These are phyloP conservation scores for Phyllosticta citrichinensis DNA, from an alignment of 2,329 filamentous ascomycete species.

Conservation along the genomic window DNA sequence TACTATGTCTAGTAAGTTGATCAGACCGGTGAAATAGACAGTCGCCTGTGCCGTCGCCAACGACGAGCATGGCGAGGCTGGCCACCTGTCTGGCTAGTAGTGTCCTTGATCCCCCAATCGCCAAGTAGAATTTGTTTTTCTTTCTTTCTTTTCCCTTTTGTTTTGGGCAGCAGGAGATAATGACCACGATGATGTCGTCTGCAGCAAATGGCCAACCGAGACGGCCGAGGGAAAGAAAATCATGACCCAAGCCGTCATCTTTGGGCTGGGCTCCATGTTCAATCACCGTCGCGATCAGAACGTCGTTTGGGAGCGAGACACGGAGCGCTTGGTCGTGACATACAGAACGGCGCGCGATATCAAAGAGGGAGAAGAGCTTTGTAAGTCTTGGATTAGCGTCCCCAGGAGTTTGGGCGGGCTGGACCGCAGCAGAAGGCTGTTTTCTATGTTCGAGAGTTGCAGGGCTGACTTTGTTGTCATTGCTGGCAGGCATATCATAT, in stretches of 20 bases:
- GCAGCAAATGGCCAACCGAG: conserved; percentile 35
- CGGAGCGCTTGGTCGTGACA: conserved; percentile 34
- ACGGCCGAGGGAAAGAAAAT: conserved; percentile 18
- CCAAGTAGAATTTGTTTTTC: neutral
- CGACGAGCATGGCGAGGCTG: too few relatives aligned
- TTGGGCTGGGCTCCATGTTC: conserved; percentile 49
- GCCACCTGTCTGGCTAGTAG: too few relatives aligned
- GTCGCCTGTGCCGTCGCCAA: neutral
- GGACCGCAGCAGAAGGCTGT: neutral
- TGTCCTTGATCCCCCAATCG: too few relatives aligned
- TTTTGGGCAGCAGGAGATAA: neutral
- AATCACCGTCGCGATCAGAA: conserved; percentile 48
- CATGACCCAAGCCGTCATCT: conserved; percentile 42
- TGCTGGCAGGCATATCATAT: conserved; percentile 35
- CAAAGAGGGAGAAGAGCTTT: conserved; percentile 43
- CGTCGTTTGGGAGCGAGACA: conserved; percentile 45
- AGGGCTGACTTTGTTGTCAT: neutral
- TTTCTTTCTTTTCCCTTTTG: neutral
- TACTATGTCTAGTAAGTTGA: conserved; percentile 46
- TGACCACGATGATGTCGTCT: conserved; percentile 9
- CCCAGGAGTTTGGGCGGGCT: neutral
- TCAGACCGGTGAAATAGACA: too few relatives aligned
- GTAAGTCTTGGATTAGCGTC: conserved; percentile 22
- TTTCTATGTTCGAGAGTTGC: neutral
- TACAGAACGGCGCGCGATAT: conserved; percentile 44